Conservation (phyloP, 1,284 basidiomycete genomes). For the Farysia itapuensis region DNA sequence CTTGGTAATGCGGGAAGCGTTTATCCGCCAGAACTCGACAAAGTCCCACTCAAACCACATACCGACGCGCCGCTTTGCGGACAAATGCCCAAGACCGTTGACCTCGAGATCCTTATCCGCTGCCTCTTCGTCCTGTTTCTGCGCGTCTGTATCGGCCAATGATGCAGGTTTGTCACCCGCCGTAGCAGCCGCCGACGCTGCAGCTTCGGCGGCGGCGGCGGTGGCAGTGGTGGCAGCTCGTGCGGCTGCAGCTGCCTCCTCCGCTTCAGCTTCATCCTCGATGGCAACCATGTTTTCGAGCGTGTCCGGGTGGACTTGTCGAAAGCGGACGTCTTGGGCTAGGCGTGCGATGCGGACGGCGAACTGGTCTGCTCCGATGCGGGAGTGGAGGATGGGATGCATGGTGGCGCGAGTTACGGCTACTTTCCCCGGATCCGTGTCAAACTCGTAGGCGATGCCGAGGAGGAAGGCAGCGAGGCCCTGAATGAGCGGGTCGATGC, state of each 20-base stretch:
- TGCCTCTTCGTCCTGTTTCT: slow-evolving; percentile 29
- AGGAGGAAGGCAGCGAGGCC: slow-evolving; percentile 88
- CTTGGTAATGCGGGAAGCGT: slow-evolving; percentile 68
- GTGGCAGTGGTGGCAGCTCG: slow-evolving; percentile 20
- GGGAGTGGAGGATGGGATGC: slow-evolving; percentile 74
- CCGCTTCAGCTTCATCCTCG: slow-evolving; percentile 28
- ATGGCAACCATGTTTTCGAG: slow-evolving; percentile 51
- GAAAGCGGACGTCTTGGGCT: slow-evolving; percentile 88
- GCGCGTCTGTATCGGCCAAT: slow-evolving; percentile 14
- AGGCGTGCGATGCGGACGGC: slow-evolving; percentile 81
- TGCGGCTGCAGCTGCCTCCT: slow-evolving; percentile 50
- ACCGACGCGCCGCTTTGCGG: slow-evolving; percentile 67
- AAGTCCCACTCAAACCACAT: slow-evolving; percentile 98
- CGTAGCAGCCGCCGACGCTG: slow-evolving; percentile 10
- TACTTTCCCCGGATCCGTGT: slow-evolving; percentile 36
- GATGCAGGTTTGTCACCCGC: slow-evolving; percentile 1
- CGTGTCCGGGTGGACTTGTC: slow-evolving; percentile 78
- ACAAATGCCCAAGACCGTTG: slow-evolving; percentile 31
- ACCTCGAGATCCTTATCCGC: slow-evolving; percentile 31
- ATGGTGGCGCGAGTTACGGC: slow-evolving; percentile 46
- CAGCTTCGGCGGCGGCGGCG: slow-evolving; percentile 19
- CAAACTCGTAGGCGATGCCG: slow-evolving; percentile 75
- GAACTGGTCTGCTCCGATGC: slow-evolving; percentile 81
- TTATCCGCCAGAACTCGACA: slow-evolving; percentile 96
- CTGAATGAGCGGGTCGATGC: slow-evolving; percentile 81